These are phyloP conservation scores for Pythium grandisporangium DNA, from an alignment of 352 stramenopile species.

Conservation along the genomic window DNA sequence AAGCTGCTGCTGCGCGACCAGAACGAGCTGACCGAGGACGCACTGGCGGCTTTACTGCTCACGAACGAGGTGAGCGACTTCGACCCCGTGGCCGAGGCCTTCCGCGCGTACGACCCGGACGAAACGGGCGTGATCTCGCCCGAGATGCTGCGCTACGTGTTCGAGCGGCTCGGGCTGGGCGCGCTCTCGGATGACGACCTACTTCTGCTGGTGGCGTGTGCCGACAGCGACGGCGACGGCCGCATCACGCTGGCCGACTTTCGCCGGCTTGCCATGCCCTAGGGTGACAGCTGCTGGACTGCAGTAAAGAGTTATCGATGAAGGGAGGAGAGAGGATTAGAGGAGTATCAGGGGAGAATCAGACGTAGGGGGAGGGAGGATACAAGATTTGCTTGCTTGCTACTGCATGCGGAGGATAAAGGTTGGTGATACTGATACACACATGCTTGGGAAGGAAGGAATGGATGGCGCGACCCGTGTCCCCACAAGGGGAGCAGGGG, in stretches of 20 bases:
- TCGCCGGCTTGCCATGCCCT: conserved; percentile 55
- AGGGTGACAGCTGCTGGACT: no score
- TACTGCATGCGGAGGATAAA: no score
- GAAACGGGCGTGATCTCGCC: conserved; percentile 73
- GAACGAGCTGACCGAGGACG: conserved; percentile 56
- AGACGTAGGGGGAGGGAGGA: no score
- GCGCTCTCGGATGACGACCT: conserved; percentile 81
- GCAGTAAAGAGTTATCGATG: no score
- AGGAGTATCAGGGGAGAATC: no score
- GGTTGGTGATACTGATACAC: no score
- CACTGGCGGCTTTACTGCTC: conserved; percentile 69
- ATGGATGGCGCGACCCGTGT: no score
- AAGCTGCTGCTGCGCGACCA: conserved; percentile 83
- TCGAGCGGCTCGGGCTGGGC: conserved; percentile 72
- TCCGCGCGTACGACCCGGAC: conserved; percentile 85
- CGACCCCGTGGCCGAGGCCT: conserved; percentile 83
- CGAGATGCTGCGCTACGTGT: conserved; percentile 80
- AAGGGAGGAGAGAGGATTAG: no score
- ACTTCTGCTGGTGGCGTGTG: conserved; percentile 73
- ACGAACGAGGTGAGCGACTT: conserved; percentile 88
- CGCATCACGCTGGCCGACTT: conserved; percentile 78
- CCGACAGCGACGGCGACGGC: conserved; percentile 78
- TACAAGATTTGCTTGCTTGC: no score
- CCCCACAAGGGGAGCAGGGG: no score
- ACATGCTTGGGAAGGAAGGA: no score